Percentiles rank a stretch among this genome's conserved stretches.
Evolutionary conservation across 805 yeast species (phyloP).

Genomic region (Metschnikowia reukaufii): DNA sequence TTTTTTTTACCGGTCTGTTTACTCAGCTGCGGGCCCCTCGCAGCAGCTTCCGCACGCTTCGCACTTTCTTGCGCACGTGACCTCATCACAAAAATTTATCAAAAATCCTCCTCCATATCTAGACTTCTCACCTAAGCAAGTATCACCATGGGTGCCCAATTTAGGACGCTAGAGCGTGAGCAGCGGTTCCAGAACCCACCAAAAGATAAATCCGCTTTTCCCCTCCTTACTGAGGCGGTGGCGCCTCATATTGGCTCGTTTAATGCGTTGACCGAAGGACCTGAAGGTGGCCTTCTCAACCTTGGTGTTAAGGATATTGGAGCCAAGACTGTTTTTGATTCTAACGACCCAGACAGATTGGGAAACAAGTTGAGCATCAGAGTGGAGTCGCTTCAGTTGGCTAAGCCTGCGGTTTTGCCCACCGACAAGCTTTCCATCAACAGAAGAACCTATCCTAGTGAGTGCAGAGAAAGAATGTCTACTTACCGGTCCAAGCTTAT

Average conservation of each 20-base stretch:
- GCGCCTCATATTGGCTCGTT: conserved; percentile 95
- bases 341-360: conserved; percentile 60
- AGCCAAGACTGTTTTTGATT: conserved; percentile 78
- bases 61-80: conserved; percentile 16
- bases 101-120: conserved; percentile 9
- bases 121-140: conserved; percentile 3
- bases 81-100: conserved; percentile 22
- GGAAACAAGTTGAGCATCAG: conserved; percentile 86
- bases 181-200: conserved; percentile 85
- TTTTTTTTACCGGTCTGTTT: not conserved
- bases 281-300: conserved; percentile 80
- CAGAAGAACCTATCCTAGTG: conserved; percentile 75
- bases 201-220: conserved; percentile 77
- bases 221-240: conserved; percentile 84
- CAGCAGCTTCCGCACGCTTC: conserved; percentile 2
- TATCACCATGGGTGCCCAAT: conserved; percentile 50
- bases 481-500: conserved; percentile 78
- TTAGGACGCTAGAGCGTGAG: conserved; percentile 86
- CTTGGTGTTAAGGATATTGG: conserved; percentile 90
- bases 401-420: conserved; percentile 75
- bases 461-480: conserved; percentile 83
- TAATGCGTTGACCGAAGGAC: conserved; percentile 90
- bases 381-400: conserved; percentile 85
- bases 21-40: not conserved
- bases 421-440: conserved; percentile 73